Evolutionary conservation across 805 yeast genomes (phyloP), one percentile per base, ranked within the genome.

Genomic region (Monosporozyma solicola): DNA sequence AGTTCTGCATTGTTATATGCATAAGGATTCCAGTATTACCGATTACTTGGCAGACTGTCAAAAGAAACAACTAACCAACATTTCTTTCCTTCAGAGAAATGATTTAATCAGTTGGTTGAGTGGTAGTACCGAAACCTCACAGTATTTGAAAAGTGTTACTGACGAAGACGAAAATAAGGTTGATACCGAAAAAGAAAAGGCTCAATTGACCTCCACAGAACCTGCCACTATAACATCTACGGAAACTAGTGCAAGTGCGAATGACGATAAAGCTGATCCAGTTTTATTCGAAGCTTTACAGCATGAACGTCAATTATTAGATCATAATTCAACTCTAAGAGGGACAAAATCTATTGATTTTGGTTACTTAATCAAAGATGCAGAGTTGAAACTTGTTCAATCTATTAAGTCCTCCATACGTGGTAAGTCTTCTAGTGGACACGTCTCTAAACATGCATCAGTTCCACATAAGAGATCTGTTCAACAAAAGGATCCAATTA

Each of bases 51-150:
- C 82, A 10, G 83, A 80, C 41, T 87, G 96, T 57, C 84, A 81
- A 61, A 77, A 76, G 49, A 72, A 77, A 41, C 76, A 79, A 2
- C 76, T 92, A 35, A 75, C 81, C 2, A 87, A 87, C 57, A 79
- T 92, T 64, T 82, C 87, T 53, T 91, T 92, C 64, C 70, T 87
- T 65, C 95, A 89, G 61, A 83, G 95, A 69, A 83, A 89, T 8
- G 96, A 92, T 64, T 76, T 92, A 55, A 76, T 85, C 52, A 79
- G 87, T 32, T 91, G 94, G 90, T 75, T 92, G 50, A 78, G 77
- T 55, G 96, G 96, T 3, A 75, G 80, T 22, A 73, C 82, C 3
- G 80, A 76, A 41, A 74, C 77, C 25, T 82, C 87, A 57, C 78
- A 80, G 51, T 83, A 77, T 63, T 69, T 84, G 35, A 68, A 66